These are phyloP conservation scores for Volutella citrinella DNA, from an alignment of 2,329 filamentous ascomycete genomes.

Conservation along the genomic window DNA sequence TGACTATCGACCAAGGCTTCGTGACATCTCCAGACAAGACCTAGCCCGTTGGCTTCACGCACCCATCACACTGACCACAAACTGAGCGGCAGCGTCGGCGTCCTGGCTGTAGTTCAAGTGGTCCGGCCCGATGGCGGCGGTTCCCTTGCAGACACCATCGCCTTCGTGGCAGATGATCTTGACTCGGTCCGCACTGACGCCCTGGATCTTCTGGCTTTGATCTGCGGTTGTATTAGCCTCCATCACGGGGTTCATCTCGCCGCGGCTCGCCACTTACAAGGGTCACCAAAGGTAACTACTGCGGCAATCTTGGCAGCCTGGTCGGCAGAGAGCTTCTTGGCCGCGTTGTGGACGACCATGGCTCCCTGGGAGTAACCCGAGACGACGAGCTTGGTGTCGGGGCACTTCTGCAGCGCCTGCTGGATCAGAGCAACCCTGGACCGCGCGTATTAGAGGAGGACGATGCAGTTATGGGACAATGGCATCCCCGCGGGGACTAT, in stretches of 20 bases:
- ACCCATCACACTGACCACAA: conserved; percentile 21
- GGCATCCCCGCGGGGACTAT: too few relatives aligned
- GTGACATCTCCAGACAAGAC: too few relatives aligned
- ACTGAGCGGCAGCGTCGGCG: conserved; percentile 25
- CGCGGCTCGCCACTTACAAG: conserved; percentile 20
- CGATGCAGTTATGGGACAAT: too few relatives aligned
- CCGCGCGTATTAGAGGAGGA: too few relatives aligned
- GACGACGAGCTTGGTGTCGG: conserved; percentile 43
- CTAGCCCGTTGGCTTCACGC: too few relatives aligned
- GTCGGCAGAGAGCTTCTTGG: conserved; percentile 34
- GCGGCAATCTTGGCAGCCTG: conserved; percentile 25
- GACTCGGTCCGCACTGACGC: conserved; percentile 14
- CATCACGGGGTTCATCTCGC: too few relatives aligned
- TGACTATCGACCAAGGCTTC: too few relatives aligned
- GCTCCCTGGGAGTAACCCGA: conserved; percentile 44
- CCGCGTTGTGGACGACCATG: conserved; percentile 42
- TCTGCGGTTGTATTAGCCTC: too few relatives aligned
- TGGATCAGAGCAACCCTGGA: conserved; percentile 19
- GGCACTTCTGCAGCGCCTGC: conserved; percentile 38
- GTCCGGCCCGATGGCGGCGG: conserved; percentile 21
- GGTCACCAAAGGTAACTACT: conserved; percentile 30
- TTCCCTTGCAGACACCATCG: conserved; percentile 30
- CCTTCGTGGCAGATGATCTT: conserved; percentile 32
- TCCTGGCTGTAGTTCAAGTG: conserved; percentile 28
- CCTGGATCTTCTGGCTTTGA: conserved; percentile 20